These are phyloP conservation scores for Phytophthora podocarpi DNA, from an alignment of 352 stramenopile genomes.

Conservation along the genomic window DNA sequence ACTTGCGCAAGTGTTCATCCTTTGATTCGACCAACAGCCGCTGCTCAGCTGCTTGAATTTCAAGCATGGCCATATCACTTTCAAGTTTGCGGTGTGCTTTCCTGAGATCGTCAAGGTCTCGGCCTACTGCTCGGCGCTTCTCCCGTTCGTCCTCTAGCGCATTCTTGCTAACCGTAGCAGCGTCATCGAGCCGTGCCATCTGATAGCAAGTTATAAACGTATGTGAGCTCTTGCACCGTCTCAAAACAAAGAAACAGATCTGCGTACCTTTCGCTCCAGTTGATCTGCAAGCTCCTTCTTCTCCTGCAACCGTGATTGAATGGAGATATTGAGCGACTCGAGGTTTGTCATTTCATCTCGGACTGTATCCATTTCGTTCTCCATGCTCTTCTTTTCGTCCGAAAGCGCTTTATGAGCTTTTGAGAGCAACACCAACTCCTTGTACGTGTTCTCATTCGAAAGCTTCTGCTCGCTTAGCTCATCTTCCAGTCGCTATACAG, in stretches of 20 bases:
- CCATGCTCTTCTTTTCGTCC: conserved; percentile 62
- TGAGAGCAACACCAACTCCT: conserved; percentile 77
- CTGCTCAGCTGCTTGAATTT: conserved; percentile 68
- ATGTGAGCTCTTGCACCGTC: conserved; percentile 1
- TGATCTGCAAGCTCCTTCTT: conserved; percentile 68
- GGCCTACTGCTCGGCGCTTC: conserved; percentile 43
- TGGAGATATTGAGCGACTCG: conserved; percentile 62
- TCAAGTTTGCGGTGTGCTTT: conserved; percentile 74
- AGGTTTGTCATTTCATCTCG: conserved; percentile 56
- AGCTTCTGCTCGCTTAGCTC: conserved; percentile 61
- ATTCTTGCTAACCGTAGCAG: conserved; percentile 43
- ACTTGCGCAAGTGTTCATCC: conserved; percentile 66
- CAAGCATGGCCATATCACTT: conserved; percentile 63
- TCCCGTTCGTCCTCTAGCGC: conserved; percentile 70
- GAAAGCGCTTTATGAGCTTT: conserved; percentile 77
- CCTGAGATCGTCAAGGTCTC: conserved; percentile 68
- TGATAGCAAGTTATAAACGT: conserved; percentile 22
- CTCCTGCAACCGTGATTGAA: conserved; percentile 64
- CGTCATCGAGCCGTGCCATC: conserved; percentile 62
- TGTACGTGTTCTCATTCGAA: conserved; percentile 74
- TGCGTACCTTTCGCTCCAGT: conserved; percentile 65
- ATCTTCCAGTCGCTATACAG: conserved; percentile 56
- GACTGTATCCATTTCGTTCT: conserved; percentile 51
- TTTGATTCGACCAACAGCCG: conserved; percentile 61
- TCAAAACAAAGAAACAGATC: background rate